Base-by-base conservation (phyloP, 2,329 filamentous ascomycete species). In the Blastomyces silverae region DNA sequence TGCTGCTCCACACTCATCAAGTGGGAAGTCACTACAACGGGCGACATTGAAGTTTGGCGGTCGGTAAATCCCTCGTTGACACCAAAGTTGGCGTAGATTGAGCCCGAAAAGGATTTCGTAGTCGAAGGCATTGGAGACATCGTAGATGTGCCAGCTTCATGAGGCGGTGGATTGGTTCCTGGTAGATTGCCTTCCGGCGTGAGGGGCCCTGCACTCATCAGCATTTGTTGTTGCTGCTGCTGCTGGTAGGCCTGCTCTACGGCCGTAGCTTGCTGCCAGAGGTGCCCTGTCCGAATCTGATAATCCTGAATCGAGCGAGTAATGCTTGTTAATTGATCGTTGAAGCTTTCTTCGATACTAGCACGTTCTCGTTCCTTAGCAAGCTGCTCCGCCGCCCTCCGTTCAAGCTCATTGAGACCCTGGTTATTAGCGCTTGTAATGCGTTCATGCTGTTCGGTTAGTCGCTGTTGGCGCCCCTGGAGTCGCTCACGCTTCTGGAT, bases 181-280 rank as follows among this genome's bases (percentile, higher is more conserved):
- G 84, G 83, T 17, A 86, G 74, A 42, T 81, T 79, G 37, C 83
- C 83, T 74, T 87, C 85, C n/a, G 85, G 85, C n/a, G 84, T 86
- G 59, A 80, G 70, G 44, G 78, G 78, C n/a, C 76, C 79, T 62
- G 74, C 74, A 55, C 77, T 78, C 68, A 77, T 69, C 63, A 77
- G 75, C 71, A 77, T 62, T 48, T 67, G 65, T 37, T 65, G 61
- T 64, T 77, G 78, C 64, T 79, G 77, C 64, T 81, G 79, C 64
- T 80, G 76, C 58, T 79, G 77, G 61, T 78, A 77, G 22, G 76
- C 74, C 66, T 80, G 76, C 67, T 80, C 78, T 48, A 80, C 74
- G 52, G 74, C 70, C 52, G 75, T 73, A 53, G 75, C 76, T 70
- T 81, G 78, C 66, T 78, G 76, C 77, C 76, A 79, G 42, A 78